These are phyloP conservation scores for Calonectria fujianensis DNA, from an alignment of 2,329 filamentous ascomycete genomes.

Conservation along the genomic window DNA sequence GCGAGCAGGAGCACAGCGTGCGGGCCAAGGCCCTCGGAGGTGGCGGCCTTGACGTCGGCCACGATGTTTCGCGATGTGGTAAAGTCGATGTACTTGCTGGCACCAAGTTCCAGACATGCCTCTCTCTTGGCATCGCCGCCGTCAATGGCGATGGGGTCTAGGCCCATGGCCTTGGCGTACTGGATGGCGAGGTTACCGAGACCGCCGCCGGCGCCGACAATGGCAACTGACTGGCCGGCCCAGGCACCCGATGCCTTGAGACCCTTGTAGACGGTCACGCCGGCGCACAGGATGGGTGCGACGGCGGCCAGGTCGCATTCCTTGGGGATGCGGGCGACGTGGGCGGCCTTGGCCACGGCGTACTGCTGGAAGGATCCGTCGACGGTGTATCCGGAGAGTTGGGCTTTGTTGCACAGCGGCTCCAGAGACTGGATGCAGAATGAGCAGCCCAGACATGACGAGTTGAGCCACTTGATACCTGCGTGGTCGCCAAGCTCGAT, in stretches of 20 bases:
- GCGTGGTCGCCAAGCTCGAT: slow-evolving; percentile 35
- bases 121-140: slow-evolving; percentile 33
- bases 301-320: slow-evolving; percentile 31
- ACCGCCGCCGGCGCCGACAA: slow-evolving; percentile 38
- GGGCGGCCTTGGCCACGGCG: slow-evolving; percentile 38
- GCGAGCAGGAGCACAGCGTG: slow-evolving; percentile 37
- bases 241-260: slow-evolving; percentile 25
- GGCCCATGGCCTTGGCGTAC: slow-evolving; percentile 40
- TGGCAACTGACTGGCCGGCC: slow-evolving; percentile 30
- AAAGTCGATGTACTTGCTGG: slow-evolving; percentile 30
- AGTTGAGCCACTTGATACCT: slow-evolving; percentile 41
- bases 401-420: slow-evolving; percentile 30
- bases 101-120: slow-evolving; percentile 31
- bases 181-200: slow-evolving; percentile 35
- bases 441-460: slow-evolving; percentile 25
- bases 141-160: slow-evolving; percentile 35
- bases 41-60: slow-evolving; percentile 31
- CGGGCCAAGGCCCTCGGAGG: slow-evolving; percentile 27
- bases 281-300: slow-evolving; percentile 38
- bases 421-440: slow-evolving; percentile 36
- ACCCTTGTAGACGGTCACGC: slow-evolving; percentile 38
- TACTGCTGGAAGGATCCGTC: slow-evolving; percentile 41
- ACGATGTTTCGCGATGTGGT: slow-evolving; percentile 29
- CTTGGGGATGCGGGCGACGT: slow-evolving; percentile 38
- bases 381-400: slow-evolving; percentile 39